A percentile compares a stretch with the other conserved stretches of the same genome.
Evolutionary conservation across 768 basidiomycete species (phyloP).

Genomic region (Leccinum longicurvipes): DNA sequence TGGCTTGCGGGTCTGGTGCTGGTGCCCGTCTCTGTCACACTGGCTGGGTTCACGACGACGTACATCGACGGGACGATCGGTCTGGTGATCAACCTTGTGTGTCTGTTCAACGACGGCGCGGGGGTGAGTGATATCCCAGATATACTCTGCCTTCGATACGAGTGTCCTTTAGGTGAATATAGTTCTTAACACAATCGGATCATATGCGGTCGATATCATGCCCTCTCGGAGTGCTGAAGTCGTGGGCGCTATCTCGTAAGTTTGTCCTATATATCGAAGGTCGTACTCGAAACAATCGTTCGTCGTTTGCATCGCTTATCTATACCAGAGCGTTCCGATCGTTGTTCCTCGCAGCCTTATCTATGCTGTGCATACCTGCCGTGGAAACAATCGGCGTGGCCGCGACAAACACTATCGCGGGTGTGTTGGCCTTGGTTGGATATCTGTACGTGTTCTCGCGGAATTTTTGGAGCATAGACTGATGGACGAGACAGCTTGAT

Average conservation of each 20-base stretch:
- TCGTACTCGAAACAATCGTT: background rate
- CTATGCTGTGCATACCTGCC: constrained; percentile 33
- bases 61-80: constrained; percentile 51
- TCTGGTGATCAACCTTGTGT: constrained; percentile 48
- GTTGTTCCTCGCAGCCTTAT: constrained; percentile 13
- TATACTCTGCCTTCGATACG: background rate
- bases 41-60: constrained; percentile 46
- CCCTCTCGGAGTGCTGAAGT: constrained; percentile 60
- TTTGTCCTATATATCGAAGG: background rate
- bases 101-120: constrained; percentile 60
- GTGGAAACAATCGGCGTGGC: constrained; percentile 53
- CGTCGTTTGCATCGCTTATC: background rate
- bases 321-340: constrained; percentile 23
- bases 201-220: constrained; percentile 61
- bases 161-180: constrained; percentile 46
- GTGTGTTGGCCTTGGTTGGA: constrained; percentile 46
- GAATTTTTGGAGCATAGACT: background rate
- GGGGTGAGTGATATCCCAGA: constrained; percentile 42
- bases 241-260: constrained; percentile 54
- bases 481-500: constrained; percentile 40
- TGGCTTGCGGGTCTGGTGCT: constrained; percentile 46
- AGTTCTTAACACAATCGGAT: constrained; percentile 50
- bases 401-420: constrained; percentile 44
- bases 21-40: constrained; percentile 49
- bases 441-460: constrained; percentile 42